Percentiles rank a stretch among this genome's conserved stretches.
phyloP scores from a whole-genome alignment of 208 protist genomes.

The Herpetomonas muscarum region DNA sequence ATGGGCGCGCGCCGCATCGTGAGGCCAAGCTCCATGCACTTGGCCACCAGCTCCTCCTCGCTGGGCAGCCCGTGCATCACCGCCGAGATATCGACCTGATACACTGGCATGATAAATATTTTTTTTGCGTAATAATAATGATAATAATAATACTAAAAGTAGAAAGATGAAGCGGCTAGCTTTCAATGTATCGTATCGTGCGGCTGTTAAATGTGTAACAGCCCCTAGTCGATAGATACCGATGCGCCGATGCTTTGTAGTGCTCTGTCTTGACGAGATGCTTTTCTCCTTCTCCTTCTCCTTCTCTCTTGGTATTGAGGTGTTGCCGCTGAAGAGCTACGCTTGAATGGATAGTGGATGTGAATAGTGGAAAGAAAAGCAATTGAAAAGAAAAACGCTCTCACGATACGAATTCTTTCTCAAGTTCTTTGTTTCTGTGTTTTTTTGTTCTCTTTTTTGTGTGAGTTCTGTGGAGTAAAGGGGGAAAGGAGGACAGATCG shows the following conservation, averaged over 20 bases:
- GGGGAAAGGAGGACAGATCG: neutral
- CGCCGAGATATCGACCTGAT: neutral
- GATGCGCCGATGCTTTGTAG: neutral
- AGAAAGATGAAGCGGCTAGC: neutral
- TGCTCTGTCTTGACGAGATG: too few species aligned
- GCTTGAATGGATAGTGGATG: too few species aligned
- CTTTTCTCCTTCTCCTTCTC: too few species aligned
- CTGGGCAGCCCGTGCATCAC: slow-evolving; percentile 24
- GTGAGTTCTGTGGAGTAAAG: neutral
- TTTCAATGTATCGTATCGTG: neutral
- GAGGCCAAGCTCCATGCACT: slow-evolving; percentile 72
- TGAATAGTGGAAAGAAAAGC: too few species aligned
- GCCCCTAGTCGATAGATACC: too few species aligned
- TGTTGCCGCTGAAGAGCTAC: too few species aligned
- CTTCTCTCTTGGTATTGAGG: too few species aligned
- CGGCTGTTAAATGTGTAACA: too few species aligned
- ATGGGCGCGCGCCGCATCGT: slow-evolving; percentile 45
- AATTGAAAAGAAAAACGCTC: neutral
- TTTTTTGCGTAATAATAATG: slow-evolving; percentile 1
- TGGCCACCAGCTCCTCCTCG: slow-evolving; percentile 59
- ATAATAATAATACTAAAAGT: neutral
- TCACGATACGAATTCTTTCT: neutral
- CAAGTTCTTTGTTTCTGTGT: neutral
- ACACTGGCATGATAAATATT: too few species aligned
- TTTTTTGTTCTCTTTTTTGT: neutral